A percentile compares a stretch with the other conserved stretches of the same genome.
These are phyloP conservation scores for Datura wrightii DNA, from an alignment of 257 asterid species.

Conservation along the genomic window DNA sequence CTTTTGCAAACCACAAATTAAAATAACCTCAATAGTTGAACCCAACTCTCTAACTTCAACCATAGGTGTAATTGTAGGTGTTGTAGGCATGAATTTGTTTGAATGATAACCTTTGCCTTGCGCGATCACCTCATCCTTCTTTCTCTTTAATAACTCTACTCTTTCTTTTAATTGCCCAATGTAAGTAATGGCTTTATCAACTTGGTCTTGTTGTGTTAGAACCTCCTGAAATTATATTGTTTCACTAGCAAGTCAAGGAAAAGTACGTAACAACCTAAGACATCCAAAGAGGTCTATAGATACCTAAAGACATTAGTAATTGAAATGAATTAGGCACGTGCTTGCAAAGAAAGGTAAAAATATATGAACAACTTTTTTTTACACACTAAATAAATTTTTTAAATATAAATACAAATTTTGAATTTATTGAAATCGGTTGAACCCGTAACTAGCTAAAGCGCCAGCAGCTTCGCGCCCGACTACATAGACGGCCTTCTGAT, in stretches of 20 bases:
- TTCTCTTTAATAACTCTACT: constrained; percentile 42
- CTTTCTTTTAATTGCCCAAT: constrained; percentile 41
- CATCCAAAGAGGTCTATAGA: background rate
- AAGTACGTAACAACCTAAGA: background rate
- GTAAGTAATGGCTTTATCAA: constrained; percentile 46
- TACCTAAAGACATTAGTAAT: too few relatives aligned
- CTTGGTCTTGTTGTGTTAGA: constrained; percentile 46
- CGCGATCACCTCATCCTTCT: constrained; percentile 32
- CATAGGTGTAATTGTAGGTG: constrained; percentile 21
- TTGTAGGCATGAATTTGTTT: background rate
- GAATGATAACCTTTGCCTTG: background rate
- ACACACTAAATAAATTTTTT: too few relatives aligned
- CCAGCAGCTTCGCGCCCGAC: too few relatives aligned
- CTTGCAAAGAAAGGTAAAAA: background rate
- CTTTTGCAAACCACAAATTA: constrained; percentile 38
- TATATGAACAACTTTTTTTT: too few relatives aligned
- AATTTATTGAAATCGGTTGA: too few relatives aligned
- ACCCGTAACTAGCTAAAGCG: too few relatives aligned
- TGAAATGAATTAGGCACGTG: background rate
- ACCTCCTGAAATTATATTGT: constrained; percentile 35
- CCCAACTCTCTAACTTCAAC: constrained; percentile 44
- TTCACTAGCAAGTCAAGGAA: background rate
- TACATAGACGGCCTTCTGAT: background rate
- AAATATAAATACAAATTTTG: background rate
- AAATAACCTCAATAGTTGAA: constrained; percentile 49